These are phyloP conservation scores for Penstemon barbatus DNA, from an alignment of 257 asterid genomes.

Conservation along the genomic window DNA sequence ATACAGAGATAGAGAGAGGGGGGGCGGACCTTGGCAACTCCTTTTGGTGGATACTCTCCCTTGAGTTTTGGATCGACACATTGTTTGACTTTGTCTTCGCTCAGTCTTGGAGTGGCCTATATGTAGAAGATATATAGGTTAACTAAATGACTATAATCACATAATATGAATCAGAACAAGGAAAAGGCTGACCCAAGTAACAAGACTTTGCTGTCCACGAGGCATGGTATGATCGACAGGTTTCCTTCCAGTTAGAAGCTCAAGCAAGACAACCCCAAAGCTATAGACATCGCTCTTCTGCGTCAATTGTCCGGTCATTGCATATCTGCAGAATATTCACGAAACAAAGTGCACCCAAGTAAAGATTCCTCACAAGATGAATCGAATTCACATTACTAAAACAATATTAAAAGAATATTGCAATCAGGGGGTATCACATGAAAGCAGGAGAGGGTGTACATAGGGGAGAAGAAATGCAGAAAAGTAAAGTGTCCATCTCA, in stretches of 20 bases:
- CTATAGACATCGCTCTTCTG: slow-evolving; percentile 82
- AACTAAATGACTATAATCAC: background rate
- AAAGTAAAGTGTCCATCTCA: no score
- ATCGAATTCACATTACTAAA: background rate
- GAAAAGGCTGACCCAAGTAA: slow-evolving; percentile 72
- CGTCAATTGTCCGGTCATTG: slow-evolving; percentile 93
- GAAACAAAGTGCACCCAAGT: slow-evolving; percentile 3
- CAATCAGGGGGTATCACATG: no score
- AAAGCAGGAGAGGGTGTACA: no score
- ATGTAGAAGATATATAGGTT: slow-evolving; percentile 18
- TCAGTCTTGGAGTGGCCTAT: slow-evolving; percentile 51
- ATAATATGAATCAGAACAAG: background rate
- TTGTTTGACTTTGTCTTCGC: slow-evolving; percentile 46
- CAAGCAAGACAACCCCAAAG: slow-evolving; percentile 44
- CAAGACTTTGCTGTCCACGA: slow-evolving; percentile 91
- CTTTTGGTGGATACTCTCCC: slow-evolving; percentile 82
- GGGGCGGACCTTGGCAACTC: slow-evolving; percentile 73
- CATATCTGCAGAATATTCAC: slow-evolving; percentile 55
- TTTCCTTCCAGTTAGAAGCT: slow-evolving; percentile 44
- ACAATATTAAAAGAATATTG: background rate
- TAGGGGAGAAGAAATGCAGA: no score
- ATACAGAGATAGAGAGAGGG: slow-evolving; percentile 22
- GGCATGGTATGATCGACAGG: slow-evolving; percentile 51
- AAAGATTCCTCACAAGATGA: background rate
- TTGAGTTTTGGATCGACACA: slow-evolving; percentile 59